Evolutionary conservation across 163 green algal genomes (phyloP).

Genomic region (Prototheca wickerhamii): DNA sequence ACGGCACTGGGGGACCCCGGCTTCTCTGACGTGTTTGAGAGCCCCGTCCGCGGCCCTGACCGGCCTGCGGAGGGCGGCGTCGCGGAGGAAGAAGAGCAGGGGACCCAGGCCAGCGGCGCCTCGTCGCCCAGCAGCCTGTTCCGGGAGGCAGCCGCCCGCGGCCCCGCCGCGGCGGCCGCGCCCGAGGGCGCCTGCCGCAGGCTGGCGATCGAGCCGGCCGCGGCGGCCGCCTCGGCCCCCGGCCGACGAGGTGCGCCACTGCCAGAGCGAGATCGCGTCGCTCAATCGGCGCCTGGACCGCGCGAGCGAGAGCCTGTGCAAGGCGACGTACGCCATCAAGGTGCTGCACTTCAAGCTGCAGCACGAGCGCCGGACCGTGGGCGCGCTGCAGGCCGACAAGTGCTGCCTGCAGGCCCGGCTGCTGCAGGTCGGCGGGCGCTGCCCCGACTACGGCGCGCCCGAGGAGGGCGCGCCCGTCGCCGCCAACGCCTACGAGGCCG

Average conservation of each 20-base stretch:
- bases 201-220: neutral
- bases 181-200: neutral
- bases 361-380: constrained; percentile 23
- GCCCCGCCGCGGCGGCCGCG: too few species aligned
- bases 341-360: constrained; percentile 31
- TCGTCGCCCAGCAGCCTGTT: neutral
- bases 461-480: constrained; percentile 3
- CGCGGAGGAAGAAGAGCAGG: too few species aligned
- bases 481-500: neutral
- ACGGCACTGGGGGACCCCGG: neutral
- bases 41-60: neutral
- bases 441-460: constrained; percentile 8
- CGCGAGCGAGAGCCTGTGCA: constrained; percentile 20
- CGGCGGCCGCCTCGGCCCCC: too few species aligned
- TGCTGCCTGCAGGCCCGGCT: constrained; percentile 22
- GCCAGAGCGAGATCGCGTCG: constrained; percentile 17
- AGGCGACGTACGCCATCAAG: constrained; percentile 26
- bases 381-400: constrained; percentile 32
- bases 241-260: constrained; percentile 13
- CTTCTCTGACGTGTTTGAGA: neutral
- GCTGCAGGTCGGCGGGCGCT: constrained; percentile 8
- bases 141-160: too few species aligned
- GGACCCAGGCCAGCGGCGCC: too few species aligned
- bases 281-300: constrained; percentile 23
- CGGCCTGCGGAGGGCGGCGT: neutral